Base-by-base conservation (phyloP, 1,139 yeast genomes). In the Tardiomyces depauwii region DNA sequence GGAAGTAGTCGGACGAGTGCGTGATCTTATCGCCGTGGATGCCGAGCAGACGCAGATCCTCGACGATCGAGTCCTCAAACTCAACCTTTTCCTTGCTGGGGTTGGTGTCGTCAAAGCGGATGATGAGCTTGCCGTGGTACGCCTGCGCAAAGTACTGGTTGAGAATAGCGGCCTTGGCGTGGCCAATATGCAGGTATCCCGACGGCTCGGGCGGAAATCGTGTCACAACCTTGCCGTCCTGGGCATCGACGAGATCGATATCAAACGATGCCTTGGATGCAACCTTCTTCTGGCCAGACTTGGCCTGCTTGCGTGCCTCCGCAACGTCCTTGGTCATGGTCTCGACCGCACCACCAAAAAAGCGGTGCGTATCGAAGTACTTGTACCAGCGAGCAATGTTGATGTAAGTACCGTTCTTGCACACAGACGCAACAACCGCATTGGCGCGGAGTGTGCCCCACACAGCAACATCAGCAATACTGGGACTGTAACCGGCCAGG, bases 401-500 rank as follows among this genome's bases (percentile, higher is more conserved):
- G 62, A 80, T 74, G 68, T 82, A 87, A 30, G 82, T 82, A 46
- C 82, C 85, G 67, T 79, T 84, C 72, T 87, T 89, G 65, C 89
- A 75, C 51, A 86, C 80, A 12, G 96, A 85, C 28, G 91, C 95
- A 73, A 88, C 87, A 63, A 91, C 81, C 46, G 95, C 87, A 64
- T 91, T 89, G 53, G 95, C 85, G 69, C 96, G 80, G 57, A 91
- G 74, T 41, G 82, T 85, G 66, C 97, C 97, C 96, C 96, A 91
- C 28, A 84, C 74, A 14, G 93, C 86, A 51, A 87, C 71, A 66
- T 91, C 98, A 46, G 95, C 93, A 47, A 80, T 67, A 12, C 93
- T 70, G 51, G 77, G 71, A 25, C 71, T 58, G 66, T 80, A 74
- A 18, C 94, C 95, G 51, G 77, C 73, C 48, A 87, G 64, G 62